phyloP scores from a whole-genome alignment of 1,284 basidiomycete genomes.

The Sanghuangporus baumii region DNA sequence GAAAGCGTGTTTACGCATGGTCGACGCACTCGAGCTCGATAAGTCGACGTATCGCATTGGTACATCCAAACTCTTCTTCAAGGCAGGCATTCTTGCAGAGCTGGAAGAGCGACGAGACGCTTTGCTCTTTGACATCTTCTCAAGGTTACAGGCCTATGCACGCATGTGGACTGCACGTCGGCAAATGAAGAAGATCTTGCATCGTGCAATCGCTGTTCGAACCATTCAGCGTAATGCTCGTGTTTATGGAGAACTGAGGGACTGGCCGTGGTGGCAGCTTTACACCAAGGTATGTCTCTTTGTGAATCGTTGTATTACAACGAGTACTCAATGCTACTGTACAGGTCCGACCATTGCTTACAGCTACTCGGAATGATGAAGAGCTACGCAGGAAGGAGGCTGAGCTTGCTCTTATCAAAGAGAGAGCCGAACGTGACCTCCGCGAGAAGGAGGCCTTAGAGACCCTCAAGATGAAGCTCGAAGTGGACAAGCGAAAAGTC shows the following conservation, averaged over 20 bases:
- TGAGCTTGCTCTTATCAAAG: conserved; percentile 78
- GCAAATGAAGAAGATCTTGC: conserved; percentile 93
- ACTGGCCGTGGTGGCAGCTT: conserved; percentile 99
- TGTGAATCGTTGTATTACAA: neutral
- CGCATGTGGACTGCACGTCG: conserved; percentile 84
- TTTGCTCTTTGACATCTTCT: conserved; percentile 86
- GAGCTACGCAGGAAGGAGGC: conserved; percentile 87
- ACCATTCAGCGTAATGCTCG: conserved; percentile 94
- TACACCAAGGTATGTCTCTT: conserved; percentile 72
- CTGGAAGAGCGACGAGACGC: conserved; percentile 91
- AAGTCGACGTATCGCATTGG: conserved; percentile 86
- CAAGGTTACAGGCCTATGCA: conserved; percentile 80
- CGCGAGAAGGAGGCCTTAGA: conserved; percentile 76
- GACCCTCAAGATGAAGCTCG: conserved; percentile 70
- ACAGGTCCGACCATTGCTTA: conserved; percentile 85
- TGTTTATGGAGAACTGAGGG: conserved; percentile 82
- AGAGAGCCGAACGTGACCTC: conserved; percentile 82
- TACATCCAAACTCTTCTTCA: conserved; percentile 98
- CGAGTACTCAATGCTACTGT: conserved; percentile 13
- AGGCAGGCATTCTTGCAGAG: conserved; percentile 97
- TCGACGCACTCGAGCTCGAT: conserved; percentile 86
- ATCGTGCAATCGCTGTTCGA: conserved; percentile 86
- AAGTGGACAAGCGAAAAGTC: conserved; percentile 77
- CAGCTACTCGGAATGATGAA: conserved; percentile 90
- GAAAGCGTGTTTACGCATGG: conserved; percentile 92